Conservation (phyloP, 2,329 filamentous ascomycete species). For the Hypoxylon sp. region DNA sequence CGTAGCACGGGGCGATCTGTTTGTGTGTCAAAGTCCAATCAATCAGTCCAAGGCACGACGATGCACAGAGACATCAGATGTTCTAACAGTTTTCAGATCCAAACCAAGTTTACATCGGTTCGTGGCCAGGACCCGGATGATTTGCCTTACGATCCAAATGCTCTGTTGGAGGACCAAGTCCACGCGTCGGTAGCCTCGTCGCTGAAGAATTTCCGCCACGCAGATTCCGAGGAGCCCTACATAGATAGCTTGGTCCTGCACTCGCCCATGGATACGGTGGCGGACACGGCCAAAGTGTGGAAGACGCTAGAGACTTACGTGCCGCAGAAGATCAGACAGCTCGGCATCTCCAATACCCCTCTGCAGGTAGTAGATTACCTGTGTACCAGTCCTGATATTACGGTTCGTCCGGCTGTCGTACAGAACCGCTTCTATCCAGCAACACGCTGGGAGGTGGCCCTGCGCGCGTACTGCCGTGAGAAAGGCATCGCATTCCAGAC, state of each 20-base stretch:
- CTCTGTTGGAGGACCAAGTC: constrained; percentile 70
- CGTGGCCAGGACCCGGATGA: constrained; percentile 66
- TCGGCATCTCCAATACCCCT: constrained; percentile 81
- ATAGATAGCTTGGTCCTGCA: constrained; percentile 81
- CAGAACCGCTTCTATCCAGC: constrained; percentile 76
- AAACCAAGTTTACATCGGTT: constrained; percentile 82
- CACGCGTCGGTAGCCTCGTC: constrained; percentile 72
- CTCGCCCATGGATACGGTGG: constrained; percentile 57
- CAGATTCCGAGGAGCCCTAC: constrained; percentile 48
- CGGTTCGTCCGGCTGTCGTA: constrained; percentile 63
- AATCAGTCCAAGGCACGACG: neutral
- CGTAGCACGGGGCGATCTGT: constrained; percentile 67
- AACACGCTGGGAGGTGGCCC: constrained; percentile 65
- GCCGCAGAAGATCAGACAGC: constrained; percentile 66
- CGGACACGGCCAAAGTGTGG: constrained; percentile 71
- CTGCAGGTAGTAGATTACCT: constrained; percentile 64
- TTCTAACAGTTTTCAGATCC: constrained; percentile 59
- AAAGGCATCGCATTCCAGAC: constrained; percentile 57
- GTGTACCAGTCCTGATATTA: constrained; percentile 43
- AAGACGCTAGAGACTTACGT: constrained; percentile 70
- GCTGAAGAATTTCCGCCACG: constrained; percentile 63
- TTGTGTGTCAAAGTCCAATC: constrained; percentile 55
- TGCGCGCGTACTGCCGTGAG: constrained; percentile 62
- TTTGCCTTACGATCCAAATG: constrained; percentile 68
- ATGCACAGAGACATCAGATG: constrained; percentile 9